phyloP scores from a whole-genome alignment of 192 early-diverging fungal genomes.

The Backusella liffmaniae region DNA sequence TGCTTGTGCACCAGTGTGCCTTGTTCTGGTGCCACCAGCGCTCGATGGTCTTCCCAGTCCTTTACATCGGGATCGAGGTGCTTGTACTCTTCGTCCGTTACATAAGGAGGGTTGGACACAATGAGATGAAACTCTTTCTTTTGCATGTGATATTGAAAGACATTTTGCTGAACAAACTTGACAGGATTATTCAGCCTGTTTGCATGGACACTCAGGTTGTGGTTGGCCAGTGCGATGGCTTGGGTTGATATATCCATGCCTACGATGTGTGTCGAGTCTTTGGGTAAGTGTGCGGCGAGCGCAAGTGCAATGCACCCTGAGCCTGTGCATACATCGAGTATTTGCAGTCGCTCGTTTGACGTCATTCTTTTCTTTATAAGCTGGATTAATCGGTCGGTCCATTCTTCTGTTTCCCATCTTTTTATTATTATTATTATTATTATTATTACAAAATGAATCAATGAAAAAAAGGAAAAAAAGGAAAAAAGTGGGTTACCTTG shows the following conservation, averaged over 20 bases:
- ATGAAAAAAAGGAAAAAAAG: too few species aligned
- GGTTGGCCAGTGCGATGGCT: slow-evolving; percentile 60
- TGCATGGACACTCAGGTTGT: slow-evolving; percentile 45
- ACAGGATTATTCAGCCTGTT: slow-evolving; percentile 33
- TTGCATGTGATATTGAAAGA: slow-evolving; percentile 24
- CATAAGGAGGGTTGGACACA: slow-evolving; percentile 92
- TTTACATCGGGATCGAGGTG: slow-evolving; percentile 68
- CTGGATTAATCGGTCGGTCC: slow-evolving; percentile 62
- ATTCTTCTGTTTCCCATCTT: slow-evolving; percentile 95
- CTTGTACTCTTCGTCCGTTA: slow-evolving; percentile 67
- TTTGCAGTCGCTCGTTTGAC: slow-evolving; percentile 42
- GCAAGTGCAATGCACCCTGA: slow-evolving; percentile 81
- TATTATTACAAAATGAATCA: too few species aligned
- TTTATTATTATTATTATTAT: not conserved
- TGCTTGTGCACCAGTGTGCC: slow-evolving; percentile 59
- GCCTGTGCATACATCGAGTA: slow-evolving; percentile 89
- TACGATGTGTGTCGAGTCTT: slow-evolving; percentile 41
- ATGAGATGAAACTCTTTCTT: slow-evolving; percentile 60
- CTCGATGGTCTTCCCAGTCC: slow-evolving; percentile 84
- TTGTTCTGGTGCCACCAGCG: slow-evolving; percentile 64
- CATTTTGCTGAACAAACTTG: slow-evolving; percentile 47
- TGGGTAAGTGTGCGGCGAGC: slow-evolving; percentile 58
- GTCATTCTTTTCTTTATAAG: slow-evolving; percentile 36
- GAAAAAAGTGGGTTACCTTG: slow-evolving; percentile 47
- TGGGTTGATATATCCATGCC: slow-evolving; percentile 67